Conservation (phyloP, 2,329 filamentous ascomycete genomes). For the Xylaria sp. region DNA sequence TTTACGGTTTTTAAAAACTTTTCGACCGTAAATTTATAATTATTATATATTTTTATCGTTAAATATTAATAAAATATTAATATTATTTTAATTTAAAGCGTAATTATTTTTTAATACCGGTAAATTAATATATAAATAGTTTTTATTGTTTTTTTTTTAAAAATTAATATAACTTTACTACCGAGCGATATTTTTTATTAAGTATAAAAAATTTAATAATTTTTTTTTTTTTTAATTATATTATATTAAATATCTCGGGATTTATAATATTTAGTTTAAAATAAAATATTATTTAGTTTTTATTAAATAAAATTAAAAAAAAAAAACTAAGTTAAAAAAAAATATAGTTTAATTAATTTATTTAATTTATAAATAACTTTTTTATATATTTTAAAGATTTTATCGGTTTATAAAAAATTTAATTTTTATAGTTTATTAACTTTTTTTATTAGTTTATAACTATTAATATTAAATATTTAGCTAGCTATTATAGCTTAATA, state of each 20-base stretch:
- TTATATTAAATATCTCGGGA: not conserved
- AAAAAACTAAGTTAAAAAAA: no score
- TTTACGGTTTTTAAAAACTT: not conserved
- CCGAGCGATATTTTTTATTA: not conserved
- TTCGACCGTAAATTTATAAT: no score
- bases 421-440: no score
- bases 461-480: no score
- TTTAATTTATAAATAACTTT: not conserved
- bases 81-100: not conserved
- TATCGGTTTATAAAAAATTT: conserved; percentile 2
- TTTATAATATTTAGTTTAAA: not conserved
- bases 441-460: no score
- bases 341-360: no score
- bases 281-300: no score
- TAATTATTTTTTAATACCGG: not conserved
- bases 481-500: not conserved
- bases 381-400: not conserved
- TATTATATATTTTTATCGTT: not conserved
- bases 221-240: not conserved
- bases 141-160: not conserved
- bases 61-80: not conserved
- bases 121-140: conserved; percentile 1
- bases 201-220: not conserved
- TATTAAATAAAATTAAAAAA: no score
- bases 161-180: not conserved